A percentile compares a stretch with the other conserved stretches of the same genome.
These are phyloP conservation scores for Trifolium dubium DNA, from an alignment of 306 rosid genomes.

Conservation along the genomic window DNA sequence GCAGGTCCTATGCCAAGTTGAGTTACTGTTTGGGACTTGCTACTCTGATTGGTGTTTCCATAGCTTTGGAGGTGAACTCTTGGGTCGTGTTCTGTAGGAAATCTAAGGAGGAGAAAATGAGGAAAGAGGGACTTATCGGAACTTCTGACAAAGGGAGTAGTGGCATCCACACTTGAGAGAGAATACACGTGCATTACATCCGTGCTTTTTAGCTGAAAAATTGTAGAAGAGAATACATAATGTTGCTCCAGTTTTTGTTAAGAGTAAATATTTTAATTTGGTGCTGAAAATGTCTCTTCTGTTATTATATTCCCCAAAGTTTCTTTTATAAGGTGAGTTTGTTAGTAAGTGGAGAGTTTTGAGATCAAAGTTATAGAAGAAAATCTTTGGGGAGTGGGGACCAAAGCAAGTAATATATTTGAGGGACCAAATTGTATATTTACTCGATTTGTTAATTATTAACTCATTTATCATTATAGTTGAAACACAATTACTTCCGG, in stretches of 20 bases:
- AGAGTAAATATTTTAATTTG: not conserved
- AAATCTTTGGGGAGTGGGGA: not conserved
- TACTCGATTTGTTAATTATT: conserved; percentile 11
- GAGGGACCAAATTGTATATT: not conserved
- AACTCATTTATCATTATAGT: conserved; percentile 11
- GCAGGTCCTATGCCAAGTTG: conserved; percentile 79
- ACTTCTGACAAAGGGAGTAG: conserved; percentile 72
- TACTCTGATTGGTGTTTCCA: conserved; percentile 66
- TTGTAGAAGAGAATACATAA: not conserved
- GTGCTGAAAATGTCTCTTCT: conserved; percentile 4
- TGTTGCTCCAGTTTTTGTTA: conserved; percentile 14
- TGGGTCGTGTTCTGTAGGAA: conserved; percentile 93
- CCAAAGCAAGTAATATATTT: conserved; percentile 5
- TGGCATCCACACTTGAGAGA: conserved; percentile 53
- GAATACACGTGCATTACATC: not conserved
- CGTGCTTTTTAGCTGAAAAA: not conserved
- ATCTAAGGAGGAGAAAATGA: conserved; percentile 81
- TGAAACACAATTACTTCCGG: conserved; percentile 5
- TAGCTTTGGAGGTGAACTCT: conserved; percentile 90
- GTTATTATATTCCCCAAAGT: not conserved
- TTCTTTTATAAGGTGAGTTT: conserved; percentile 25
- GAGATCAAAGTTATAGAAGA: conserved; percentile 13
- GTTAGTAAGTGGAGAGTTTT: conserved; percentile 17
- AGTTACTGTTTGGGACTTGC: conserved; percentile 72
- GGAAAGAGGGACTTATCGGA: conserved; percentile 77